These are phyloP conservation scores for Lepidium sativum DNA, from an alignment of 345 rosid genomes.

Conservation along the genomic window DNA sequence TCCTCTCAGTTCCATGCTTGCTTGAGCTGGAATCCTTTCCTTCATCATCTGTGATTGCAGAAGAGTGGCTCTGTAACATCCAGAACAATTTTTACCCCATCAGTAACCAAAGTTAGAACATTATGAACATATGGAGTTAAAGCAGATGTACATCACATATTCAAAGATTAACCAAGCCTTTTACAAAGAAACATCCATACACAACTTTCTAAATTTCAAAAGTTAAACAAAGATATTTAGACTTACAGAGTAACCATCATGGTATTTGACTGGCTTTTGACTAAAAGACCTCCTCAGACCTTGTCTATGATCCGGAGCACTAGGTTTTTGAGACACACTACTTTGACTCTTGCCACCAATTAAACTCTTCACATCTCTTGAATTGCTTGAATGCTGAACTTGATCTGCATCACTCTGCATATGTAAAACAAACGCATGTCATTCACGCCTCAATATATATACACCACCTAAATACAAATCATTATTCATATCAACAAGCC, in stretches of 20 bases:
- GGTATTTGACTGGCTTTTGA: slow-evolving; percentile 60
- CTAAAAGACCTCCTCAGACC: slow-evolving; percentile 59
- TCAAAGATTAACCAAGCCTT: slow-evolving; percentile 1
- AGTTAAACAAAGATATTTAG: neutral
- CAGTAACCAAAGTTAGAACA: neutral
- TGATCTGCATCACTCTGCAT: slow-evolving; percentile 71
- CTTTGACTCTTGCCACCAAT: slow-evolving; percentile 31
- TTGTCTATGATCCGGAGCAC: slow-evolving; percentile 40
- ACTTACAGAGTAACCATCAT: slow-evolving; percentile 87
- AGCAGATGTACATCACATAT: neutral
- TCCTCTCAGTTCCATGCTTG: slow-evolving; percentile 49
- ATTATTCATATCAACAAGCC: neutral
- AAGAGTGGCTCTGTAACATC: slow-evolving; percentile 75
- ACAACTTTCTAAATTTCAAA: neutral
- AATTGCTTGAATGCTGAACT: slow-evolving; percentile 33
- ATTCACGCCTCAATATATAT: neutral
- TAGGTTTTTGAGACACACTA: slow-evolving; percentile 28
- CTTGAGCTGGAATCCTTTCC: slow-evolving; percentile 37
- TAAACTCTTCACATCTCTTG: slow-evolving; percentile 30
- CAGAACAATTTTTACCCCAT: neutral
- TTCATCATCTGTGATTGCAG: slow-evolving; percentile 85
- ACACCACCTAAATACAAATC: neutral
- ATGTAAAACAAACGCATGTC: neutral
- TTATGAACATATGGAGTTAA: neutral
- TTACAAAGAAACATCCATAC: neutral